These are phyloP conservation scores for Galeopsis tetrahit DNA, from an alignment of 257 asterid species.

Conservation along the genomic window DNA sequence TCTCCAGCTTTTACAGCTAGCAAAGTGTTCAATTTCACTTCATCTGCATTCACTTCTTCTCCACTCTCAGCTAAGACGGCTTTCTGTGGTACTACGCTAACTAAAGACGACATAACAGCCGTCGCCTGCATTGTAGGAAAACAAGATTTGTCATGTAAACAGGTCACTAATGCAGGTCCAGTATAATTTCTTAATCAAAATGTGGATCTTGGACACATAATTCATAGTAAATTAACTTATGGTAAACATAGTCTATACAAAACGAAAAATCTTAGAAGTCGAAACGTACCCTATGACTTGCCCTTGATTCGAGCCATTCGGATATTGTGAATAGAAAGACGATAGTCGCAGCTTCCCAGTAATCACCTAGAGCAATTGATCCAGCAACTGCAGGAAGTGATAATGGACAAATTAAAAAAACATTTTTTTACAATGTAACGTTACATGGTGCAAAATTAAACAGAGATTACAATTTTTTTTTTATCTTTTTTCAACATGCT, in stretches of 20 bases:
- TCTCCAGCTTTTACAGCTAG: slow-evolving; percentile 87
- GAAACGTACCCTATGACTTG: slow-evolving; percentile 72
- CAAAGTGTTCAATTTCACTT: slow-evolving; percentile 62
- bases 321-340: slow-evolving; percentile 81
- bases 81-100: slow-evolving; percentile 73
- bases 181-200: no score
- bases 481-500: background rate
- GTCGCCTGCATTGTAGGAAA: slow-evolving; percentile 28
- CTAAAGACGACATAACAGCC: slow-evolving; percentile 73
- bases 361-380: slow-evolving; percentile 71
- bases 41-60: slow-evolving; percentile 68
- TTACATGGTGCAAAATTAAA: background rate
- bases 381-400: slow-evolving; percentile 61
- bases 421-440: background rate
- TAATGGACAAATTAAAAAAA: background rate
- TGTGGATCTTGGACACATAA: no score
- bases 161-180: no score
- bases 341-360: slow-evolving; percentile 91
- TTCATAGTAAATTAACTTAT: no score
- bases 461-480: background rate
- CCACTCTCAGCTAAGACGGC: slow-evolving; percentile 81
- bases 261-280: no score
- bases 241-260: no score
- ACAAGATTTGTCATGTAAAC: no score
- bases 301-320: slow-evolving; percentile 86